Evolutionary conservation across 176 grass and related monocot species (phyloP).

Genomic region (Cocos nucifera): DNA sequence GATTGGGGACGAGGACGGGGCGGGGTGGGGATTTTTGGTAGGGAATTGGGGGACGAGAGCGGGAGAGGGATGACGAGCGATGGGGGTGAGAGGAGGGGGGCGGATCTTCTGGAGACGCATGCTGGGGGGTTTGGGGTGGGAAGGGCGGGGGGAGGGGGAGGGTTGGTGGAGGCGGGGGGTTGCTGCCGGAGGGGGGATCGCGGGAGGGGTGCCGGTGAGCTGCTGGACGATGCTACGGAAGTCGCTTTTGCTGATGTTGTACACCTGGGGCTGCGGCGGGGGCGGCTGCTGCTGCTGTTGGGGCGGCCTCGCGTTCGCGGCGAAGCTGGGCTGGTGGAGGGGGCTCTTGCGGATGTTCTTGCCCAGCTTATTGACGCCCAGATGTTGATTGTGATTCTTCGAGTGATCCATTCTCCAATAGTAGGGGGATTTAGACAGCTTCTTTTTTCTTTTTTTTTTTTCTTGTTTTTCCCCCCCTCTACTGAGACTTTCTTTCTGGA

Average conservation of each 20-base stretch:
- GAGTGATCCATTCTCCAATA: constrained; percentile 53
- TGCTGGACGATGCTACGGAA: constrained; percentile 96
- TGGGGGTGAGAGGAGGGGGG: constrained; percentile 54
- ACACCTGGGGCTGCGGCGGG: constrained; percentile 90
- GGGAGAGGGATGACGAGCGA: constrained; percentile 37
- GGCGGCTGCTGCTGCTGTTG: constrained; percentile 22
- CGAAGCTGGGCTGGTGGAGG: constrained; percentile 5
- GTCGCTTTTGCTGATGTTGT: constrained; percentile 98
- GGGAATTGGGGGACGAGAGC: neutral
- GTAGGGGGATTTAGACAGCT: too few relatives aligned
- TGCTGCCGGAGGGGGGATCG: constrained; percentile 21
- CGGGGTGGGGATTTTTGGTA: constrained; percentile 24
- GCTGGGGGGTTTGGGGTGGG: constrained; percentile 46
- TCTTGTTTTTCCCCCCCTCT: too few relatives aligned
- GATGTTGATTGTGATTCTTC: constrained; percentile 39
- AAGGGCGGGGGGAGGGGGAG: constrained; percentile 22
- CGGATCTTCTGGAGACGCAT: constrained; percentile 78
- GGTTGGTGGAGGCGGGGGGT: neutral
- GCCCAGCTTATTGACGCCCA: constrained; percentile 79
- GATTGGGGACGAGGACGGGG: constrained; percentile 19
- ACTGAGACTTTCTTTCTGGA: too few relatives aligned
- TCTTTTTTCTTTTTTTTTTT: too few relatives aligned
- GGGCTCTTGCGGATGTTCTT: constrained; percentile 70
- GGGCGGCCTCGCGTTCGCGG: neutral
- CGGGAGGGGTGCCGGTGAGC: constrained; percentile 74